Evolutionary conservation across 1,284 basidiomycete species (phyloP).

Genomic region (Gomphus bonarii): DNA sequence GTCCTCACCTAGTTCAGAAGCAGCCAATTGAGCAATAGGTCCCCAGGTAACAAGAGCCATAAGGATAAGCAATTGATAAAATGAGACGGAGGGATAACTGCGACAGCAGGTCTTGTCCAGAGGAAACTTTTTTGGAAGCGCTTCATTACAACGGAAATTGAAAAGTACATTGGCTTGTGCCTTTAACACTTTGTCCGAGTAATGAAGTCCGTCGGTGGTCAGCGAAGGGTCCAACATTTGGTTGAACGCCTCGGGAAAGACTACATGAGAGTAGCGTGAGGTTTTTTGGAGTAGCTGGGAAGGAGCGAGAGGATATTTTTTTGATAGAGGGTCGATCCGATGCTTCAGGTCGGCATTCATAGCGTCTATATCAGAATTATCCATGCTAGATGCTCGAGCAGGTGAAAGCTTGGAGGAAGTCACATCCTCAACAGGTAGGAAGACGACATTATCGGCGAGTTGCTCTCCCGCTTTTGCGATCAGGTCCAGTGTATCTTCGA

Average conservation of each 20-base stretch:
- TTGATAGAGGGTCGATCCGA: conserved; percentile 40
- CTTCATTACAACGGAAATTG: conserved; percentile 75
- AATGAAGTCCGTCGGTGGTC: conserved; percentile 81
- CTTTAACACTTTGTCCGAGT: conserved; percentile 50
- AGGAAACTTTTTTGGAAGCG: conserved; percentile 57
- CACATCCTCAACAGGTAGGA: conserved; percentile 70
- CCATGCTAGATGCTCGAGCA: conserved; percentile 58
- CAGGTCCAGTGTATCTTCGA: conserved; percentile 49
- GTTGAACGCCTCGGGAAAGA: conserved; percentile 71
- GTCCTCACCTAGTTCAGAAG: conserved; percentile 21
- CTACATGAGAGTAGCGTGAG: conserved; percentile 31
- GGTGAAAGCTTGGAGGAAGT: conserved; percentile 47
- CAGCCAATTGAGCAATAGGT: conserved; percentile 35
- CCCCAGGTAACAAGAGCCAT: conserved; percentile 43
- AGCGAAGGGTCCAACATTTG: conserved; percentile 59
- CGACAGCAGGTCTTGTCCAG: conserved; percentile 79
- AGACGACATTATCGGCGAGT: conserved; percentile 60
- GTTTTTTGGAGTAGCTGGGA: conserved; percentile 16
- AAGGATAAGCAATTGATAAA: conserved; percentile 53
- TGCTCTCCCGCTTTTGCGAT: conserved; percentile 29
- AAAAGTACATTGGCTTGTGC: conserved; percentile 71
- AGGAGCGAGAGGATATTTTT: not conserved
- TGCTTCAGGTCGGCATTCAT: conserved; percentile 81
- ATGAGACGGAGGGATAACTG: conserved; percentile 57
- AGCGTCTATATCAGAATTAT: conserved; percentile 68